Base-by-base conservation (phyloP, 176 grass and related monocot species). In the Carex myosuroides region DNA sequence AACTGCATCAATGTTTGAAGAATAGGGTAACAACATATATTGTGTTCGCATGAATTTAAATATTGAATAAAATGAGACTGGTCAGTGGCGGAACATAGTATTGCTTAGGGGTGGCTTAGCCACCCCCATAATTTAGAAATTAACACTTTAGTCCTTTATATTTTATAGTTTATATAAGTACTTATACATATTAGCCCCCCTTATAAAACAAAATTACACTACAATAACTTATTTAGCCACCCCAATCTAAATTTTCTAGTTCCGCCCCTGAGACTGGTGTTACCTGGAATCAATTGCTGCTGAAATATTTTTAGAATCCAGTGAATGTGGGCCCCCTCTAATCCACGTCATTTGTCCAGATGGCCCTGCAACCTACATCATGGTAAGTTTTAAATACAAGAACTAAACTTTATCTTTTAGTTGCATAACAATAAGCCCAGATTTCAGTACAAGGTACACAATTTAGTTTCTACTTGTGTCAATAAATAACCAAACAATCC, bases 261-360 rank as follows among this genome's bases (percentile, higher is more conserved):
- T 39, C 37, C 0, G 37, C 33, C 3, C 33, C 3, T 35, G 33
- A 29, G 29, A 29, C 29, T 29, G 20, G n/a, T 60, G 11, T 12
- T 61, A 94, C 94, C 94, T 97, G 13, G 81, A 58, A 88, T 93
- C 68, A 26, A 98, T 93, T 53, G 95, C 95, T 16, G 77, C 86
- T 0, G 79, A 60, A 76, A 98, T 91, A 81, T 95, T 98, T 30
- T 1, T 37, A 39, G 84, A 87, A 91, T 94, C 92, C 1, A 98
- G 84, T 21, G 89, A 87, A 46, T 54, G 35, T 2, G 95, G 95
- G 35, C 92, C 92, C 10, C 75, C 84, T 11, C 95, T 88, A 33
- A 98, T 94, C 95, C 95, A 98, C 18, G 81, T 90, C 95, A 98
- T 94, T 79, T 94, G 91, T 7, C 92, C 95, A 6, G 95, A 98